A percentile compares a stretch with the other conserved stretches of the same genome.
Evolutionary conservation across 1,284 basidiomycete genomes (phyloP).

Genomic region (Polyporus tsugae): DNA sequence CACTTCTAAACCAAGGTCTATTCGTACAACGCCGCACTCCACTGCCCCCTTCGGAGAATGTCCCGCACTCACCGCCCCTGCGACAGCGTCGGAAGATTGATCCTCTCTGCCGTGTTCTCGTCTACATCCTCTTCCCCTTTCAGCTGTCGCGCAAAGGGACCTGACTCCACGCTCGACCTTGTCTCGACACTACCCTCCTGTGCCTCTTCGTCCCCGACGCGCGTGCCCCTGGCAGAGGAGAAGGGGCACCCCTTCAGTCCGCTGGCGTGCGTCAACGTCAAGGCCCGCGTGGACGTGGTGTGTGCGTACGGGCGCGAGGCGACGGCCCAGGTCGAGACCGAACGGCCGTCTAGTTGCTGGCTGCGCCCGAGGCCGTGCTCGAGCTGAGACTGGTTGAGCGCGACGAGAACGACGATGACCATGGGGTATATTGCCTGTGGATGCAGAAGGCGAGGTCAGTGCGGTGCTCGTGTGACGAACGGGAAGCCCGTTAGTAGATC

Average conservation of each 20-base stretch:
- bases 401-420: slow-evolving; percentile 4
- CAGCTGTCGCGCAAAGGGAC: background rate
- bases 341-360: background rate
- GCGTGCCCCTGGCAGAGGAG: background rate
- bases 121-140: background rate
- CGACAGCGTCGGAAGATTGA: background rate
- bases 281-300: background rate
- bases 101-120: background rate
- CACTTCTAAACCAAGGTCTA: too few relatives aligned
- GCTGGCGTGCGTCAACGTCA: background rate
- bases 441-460: background rate
- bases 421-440: slow-evolving; percentile 1
- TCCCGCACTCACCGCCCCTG: background rate
- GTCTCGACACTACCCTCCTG: background rate
- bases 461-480: background rate
- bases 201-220: background rate
- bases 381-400: slow-evolving; percentile 7
- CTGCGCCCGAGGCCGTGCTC: background rate
- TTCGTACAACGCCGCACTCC: background rate
- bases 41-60: too few relatives aligned
- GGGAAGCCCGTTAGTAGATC: too few relatives aligned
- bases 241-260: background rate
- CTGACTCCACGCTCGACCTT: background rate
- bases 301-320: background rate
- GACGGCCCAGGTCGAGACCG: slow-evolving; percentile 3